Percentiles rank a stretch among this genome's conserved stretches.
phyloP scores from a whole-genome alignment of 768 basidiomycete genomes.

The Multifurca ochricompacta region DNA sequence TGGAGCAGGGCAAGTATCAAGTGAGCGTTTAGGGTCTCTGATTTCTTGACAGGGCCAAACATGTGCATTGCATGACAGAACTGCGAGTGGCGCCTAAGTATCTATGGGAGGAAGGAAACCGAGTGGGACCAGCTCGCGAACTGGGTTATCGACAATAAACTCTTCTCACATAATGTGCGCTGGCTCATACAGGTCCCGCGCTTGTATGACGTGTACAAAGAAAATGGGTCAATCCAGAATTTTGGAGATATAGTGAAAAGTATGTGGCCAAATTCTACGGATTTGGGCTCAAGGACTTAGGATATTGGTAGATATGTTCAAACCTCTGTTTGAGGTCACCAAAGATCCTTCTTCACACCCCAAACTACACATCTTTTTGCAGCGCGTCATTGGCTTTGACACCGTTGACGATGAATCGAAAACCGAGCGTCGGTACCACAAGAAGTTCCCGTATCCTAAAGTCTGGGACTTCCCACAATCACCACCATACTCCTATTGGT shows the following conservation, averaged over 20 bases:
- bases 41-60: neutral
- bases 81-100: constrained; percentile 94
- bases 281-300: neutral
- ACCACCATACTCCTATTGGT: constrained; percentile 97
- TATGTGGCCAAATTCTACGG: constrained; percentile 34
- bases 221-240: constrained; percentile 69
- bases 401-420: constrained; percentile 99
- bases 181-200: constrained; percentile 97
- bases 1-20: constrained; percentile 98
- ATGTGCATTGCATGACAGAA: constrained; percentile 51
- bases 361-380: constrained; percentile 90
- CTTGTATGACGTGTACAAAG: constrained; percentile 92
- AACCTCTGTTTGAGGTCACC: constrained; percentile 93
- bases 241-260: constrained; percentile 90
- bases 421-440: constrained; percentile 81
- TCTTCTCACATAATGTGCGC: constrained; percentile 93
- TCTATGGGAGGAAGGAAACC: constrained; percentile 73
- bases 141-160: constrained; percentile 92
- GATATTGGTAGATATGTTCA: constrained; percentile 66
- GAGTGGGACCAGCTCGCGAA: constrained; percentile 99
- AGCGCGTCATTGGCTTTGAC: constrained; percentile 94
- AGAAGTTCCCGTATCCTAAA: constrained; percentile 87
- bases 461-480: constrained; percentile 86
- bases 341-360: constrained; percentile 85
- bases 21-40: constrained; percentile 32